Percentiles rank a stretch among this genome's conserved stretches.
Evolutionary conservation across 192 early-diverging fungal genomes (phyloP).

Genomic region (Backusella westeae): DNA sequence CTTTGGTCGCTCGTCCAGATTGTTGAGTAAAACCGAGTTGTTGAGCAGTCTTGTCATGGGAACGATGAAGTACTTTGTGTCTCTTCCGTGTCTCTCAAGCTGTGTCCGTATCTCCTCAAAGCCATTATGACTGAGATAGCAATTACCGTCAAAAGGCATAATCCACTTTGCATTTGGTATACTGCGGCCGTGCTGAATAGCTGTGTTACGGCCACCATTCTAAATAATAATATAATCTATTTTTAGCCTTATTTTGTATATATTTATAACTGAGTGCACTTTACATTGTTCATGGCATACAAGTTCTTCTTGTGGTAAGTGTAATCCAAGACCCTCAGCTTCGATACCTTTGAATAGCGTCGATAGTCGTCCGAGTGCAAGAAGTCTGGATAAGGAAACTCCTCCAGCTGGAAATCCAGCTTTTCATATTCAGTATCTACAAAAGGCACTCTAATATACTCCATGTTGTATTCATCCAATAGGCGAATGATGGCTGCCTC

Average conservation of each 20-base stretch:
- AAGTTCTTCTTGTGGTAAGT: constrained; percentile 64
- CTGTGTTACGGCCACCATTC: constrained; percentile 63
- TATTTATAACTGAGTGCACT: not conserved
- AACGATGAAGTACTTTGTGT: constrained; percentile 58
- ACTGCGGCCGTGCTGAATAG: constrained; percentile 48
- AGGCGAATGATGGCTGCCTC: constrained; percentile 53
- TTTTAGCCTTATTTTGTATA: constrained; percentile 2
- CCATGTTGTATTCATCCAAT: constrained; percentile 46
- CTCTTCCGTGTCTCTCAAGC: constrained; percentile 42
- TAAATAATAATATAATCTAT: constrained; percentile 25
- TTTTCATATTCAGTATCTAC: constrained; percentile 49
- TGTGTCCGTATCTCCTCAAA: constrained; percentile 54
- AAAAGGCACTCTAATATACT: constrained; percentile 59
- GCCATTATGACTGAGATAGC: constrained; percentile 51
- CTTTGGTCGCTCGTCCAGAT: constrained; percentile 49
- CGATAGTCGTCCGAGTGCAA: constrained; percentile 60
- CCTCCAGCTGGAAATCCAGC: constrained; percentile 56
- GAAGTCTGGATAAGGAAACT: constrained; percentile 62
- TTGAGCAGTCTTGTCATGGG: constrained; percentile 61
- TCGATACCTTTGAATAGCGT: constrained; percentile 54
- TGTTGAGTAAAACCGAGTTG: constrained; percentile 50
- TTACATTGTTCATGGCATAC: constrained; percentile 70
- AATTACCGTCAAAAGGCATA: constrained; percentile 65
- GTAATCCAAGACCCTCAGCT: constrained; percentile 56
- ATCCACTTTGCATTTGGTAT: constrained; percentile 54